Conservation (phyloP, 176 grass and related monocot species). For the Elaeis guineensis region DNA sequence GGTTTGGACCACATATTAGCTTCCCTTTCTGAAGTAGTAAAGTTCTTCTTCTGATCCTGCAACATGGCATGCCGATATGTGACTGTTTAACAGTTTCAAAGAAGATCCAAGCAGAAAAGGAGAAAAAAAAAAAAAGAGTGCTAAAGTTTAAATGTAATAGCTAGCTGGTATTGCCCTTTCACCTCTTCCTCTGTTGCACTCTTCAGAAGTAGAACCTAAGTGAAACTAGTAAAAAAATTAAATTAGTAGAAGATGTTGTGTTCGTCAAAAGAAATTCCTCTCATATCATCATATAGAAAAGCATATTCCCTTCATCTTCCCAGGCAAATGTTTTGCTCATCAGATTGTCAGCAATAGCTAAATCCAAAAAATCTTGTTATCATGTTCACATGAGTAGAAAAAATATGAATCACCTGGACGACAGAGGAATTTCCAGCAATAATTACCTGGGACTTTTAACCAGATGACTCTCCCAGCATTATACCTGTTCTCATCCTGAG, state of each 20-base stretch:
- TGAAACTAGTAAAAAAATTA: slow-evolving; percentile 9
- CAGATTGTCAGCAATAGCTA: slow-evolving; percentile 79
- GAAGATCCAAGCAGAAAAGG: too few relatives aligned
- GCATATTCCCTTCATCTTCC: slow-evolving; percentile 55
- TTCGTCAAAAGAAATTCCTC: slow-evolving; percentile 6
- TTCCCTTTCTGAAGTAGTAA: slow-evolving; percentile 72
- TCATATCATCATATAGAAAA: slow-evolving; percentile 84
- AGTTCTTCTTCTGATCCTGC: slow-evolving; percentile 71
- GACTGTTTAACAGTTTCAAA: too few relatives aligned
- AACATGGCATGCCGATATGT: background rate
- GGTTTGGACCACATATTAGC: slow-evolving; percentile 70
- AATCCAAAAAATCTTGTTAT: background rate
- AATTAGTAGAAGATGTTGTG: background rate
- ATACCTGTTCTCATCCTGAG: slow-evolving; percentile 80
- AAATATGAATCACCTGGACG: too few relatives aligned
- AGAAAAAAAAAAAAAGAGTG: too few relatives aligned
- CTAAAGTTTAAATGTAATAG: background rate
- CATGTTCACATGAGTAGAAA: too few relatives aligned
- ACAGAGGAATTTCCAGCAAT: slow-evolving; percentile 10
- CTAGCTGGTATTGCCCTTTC: slow-evolving; percentile 56
- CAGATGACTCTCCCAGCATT: slow-evolving; percentile 73
- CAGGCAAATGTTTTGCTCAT: slow-evolving; percentile 44
- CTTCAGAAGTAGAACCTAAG: slow-evolving; percentile 78
- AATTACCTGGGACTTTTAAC: slow-evolving; percentile 78
- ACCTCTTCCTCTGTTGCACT: slow-evolving; percentile 86